These are phyloP conservation scores for Kwoniella shivajii DNA, from an alignment of 1,284 basidiomycete genomes.

Conservation along the genomic window DNA sequence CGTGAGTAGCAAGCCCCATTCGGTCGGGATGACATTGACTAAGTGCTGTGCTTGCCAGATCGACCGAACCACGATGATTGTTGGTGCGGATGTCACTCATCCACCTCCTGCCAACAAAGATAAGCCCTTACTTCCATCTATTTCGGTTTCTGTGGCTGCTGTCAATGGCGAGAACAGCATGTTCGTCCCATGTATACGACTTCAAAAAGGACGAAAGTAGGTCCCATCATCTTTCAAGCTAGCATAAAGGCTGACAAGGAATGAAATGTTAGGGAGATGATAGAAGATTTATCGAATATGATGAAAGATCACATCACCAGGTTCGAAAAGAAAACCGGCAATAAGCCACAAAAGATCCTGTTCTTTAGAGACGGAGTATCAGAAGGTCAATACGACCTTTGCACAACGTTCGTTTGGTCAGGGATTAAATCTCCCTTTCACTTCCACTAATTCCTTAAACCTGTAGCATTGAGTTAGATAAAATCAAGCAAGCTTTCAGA, in stretches of 20 bases:
- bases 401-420: slow-evolving; percentile 44
- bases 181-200: slow-evolving; percentile 51
- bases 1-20: slow-evolving; percentile 13
- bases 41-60: neutral
- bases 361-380: slow-evolving; percentile 57
- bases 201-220: slow-evolving; percentile 53
- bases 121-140: slow-evolving; percentile 49
- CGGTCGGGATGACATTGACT: neutral
- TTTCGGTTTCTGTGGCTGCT: slow-evolving; percentile 55
- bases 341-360: slow-evolving; percentile 48
- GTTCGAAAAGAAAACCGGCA: slow-evolving; percentile 38
- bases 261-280: slow-evolving; percentile 27
- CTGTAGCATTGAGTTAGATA: neutral
- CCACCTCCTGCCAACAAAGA: slow-evolving; percentile 11
- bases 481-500: neutral
- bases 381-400: slow-evolving; percentile 56
- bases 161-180: slow-evolving; percentile 45
- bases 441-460: neutral
- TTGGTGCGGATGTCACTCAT: slow-evolving; percentile 39
- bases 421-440: neutral
- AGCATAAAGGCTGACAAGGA: neutral
- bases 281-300: slow-evolving; percentile 34
- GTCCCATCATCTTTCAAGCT: slow-evolving; percentile 4
- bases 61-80: slow-evolving; percentile 2
- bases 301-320: slow-evolving; percentile 30